Conservation (phyloP, 2,329 filamentous ascomycete species). For the Cordyceps sp. region DNA sequence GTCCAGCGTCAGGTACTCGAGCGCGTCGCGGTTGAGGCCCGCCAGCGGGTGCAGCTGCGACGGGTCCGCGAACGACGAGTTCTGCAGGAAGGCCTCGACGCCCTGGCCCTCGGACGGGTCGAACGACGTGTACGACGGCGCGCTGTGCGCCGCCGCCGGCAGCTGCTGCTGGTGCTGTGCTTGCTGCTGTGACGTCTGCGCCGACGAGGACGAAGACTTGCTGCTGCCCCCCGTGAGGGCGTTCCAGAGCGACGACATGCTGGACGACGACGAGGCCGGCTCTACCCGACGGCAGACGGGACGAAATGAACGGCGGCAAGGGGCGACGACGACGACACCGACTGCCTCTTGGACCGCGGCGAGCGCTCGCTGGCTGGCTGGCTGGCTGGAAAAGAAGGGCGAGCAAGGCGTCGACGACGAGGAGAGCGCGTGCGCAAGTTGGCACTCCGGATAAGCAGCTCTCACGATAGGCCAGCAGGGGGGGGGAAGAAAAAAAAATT, state of each 20-base stretch:
- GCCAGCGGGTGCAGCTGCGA: slow-evolving; percentile 83
- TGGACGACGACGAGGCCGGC: slow-evolving; percentile 4
- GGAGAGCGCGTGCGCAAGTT: too few relatives aligned
- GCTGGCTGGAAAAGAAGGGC: too few relatives aligned
- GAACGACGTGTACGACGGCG: slow-evolving; percentile 35
- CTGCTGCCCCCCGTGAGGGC: slow-evolving; percentile 44
- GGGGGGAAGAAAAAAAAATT: too few relatives aligned
- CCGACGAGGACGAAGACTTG: too few relatives aligned
- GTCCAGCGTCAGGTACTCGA: slow-evolving; percentile 91
- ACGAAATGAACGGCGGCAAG: too few relatives aligned
- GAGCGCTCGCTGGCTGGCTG: too few relatives aligned
- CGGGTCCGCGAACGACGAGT: slow-evolving; percentile 65
- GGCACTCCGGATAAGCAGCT: too few relatives aligned
- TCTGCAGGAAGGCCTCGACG: slow-evolving; percentile 72
- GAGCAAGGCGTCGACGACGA: too few relatives aligned
- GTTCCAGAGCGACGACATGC: slow-evolving; percentile 44
- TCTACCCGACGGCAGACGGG: too few relatives aligned
- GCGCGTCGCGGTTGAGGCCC: slow-evolving; percentile 77
- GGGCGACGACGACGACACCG: too few relatives aligned
- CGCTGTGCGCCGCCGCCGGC: slow-evolving; percentile 6
- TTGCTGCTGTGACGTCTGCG: slow-evolving; percentile 21
- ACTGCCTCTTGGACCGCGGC: too few relatives aligned
- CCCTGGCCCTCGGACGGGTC: slow-evolving; percentile 61
- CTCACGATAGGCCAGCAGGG: too few relatives aligned
- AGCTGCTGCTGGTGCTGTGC: slow-evolving; percentile 18